These are phyloP conservation scores for Smittium mucronatum DNA, from an alignment of 371 early-diverging fungal species.

Conservation along the genomic window DNA sequence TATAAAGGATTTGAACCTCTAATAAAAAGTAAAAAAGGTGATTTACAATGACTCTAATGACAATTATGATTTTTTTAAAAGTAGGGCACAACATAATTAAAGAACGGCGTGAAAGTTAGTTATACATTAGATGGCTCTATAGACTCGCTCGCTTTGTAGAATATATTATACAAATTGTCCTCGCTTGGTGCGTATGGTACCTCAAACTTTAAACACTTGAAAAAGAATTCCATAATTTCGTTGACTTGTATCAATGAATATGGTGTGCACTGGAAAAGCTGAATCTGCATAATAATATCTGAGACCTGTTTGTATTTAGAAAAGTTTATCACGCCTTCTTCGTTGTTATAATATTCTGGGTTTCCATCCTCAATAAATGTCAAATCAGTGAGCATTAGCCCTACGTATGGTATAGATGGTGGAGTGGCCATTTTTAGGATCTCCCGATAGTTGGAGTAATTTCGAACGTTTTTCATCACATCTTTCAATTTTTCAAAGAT, in stretches of 20 bases:
- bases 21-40: too few relatives aligned
- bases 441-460: constrained; percentile 75
- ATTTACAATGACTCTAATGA: too few relatives aligned
- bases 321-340: constrained; percentile 70
- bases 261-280: constrained; percentile 79
- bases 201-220: constrained; percentile 39
- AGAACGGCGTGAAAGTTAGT: too few relatives aligned
- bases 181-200: constrained; percentile 45
- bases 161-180: constrained; percentile 39
- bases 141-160: constrained; percentile 42
- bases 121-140: too few relatives aligned
- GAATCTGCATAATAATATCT: constrained; percentile 81
- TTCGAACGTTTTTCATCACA: constrained; percentile 66
- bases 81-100: too few relatives aligned
- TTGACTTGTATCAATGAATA: constrained; percentile 61
- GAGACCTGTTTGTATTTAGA: constrained; percentile 77
- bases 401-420: constrained; percentile 86
- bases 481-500: constrained; percentile 44
- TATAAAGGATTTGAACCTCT: too few relatives aligned
- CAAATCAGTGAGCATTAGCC: constrained; percentile 76
- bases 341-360: constrained; percentile 51
- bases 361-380: constrained; percentile 91
- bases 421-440: constrained; percentile 73
- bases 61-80: too few relatives aligned
- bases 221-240: constrained; percentile 67